Conservation (phyloP, 345 rosid species). For the Eucalyptus cladocalyx region DNA sequence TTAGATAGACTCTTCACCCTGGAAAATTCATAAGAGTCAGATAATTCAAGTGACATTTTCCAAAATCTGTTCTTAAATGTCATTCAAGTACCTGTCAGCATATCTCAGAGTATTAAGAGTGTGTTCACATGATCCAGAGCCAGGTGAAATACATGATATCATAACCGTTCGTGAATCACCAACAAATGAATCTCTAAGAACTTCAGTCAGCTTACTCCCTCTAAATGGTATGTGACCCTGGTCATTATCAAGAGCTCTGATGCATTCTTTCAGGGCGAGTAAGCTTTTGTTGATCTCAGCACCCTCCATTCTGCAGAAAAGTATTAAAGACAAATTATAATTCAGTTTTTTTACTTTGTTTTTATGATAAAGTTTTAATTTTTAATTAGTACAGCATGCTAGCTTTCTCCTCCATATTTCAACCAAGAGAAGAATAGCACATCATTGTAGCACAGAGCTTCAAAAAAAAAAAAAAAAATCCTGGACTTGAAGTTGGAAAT, state of each 20-base stretch:
- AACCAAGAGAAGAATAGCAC: not conserved
- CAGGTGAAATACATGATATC: constrained; percentile 63
- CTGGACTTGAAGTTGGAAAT: not conserved
- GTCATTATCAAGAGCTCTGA: constrained; percentile 61
- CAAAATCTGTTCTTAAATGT: not conserved
- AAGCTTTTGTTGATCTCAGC: constrained; percentile 63
- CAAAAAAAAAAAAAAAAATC: not conserved
- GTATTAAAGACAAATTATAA: not conserved
- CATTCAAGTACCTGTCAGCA: constrained; percentile 43
- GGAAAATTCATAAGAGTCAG: constrained; percentile 7
- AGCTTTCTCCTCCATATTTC: not conserved
- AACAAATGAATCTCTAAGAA: constrained; percentile 60
- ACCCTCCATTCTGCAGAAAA: constrained; percentile 43
- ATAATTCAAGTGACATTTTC: not conserved
- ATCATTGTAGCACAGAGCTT: not conserved
- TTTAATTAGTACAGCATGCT: not conserved
- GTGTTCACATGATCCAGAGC: constrained; percentile 66
- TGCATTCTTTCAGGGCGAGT: constrained; percentile 58
- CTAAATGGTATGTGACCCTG: constrained; percentile 62
- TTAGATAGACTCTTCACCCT: constrained; percentile 69
- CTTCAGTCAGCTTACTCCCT: constrained; percentile 72
- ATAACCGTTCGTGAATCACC: constrained; percentile 63
- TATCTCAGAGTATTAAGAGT: constrained; percentile 61
- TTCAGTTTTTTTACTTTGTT: not conserved
- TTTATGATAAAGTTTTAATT: not conserved